Conservation (phyloP, 192 early-diverging fungal species). For the Coemansia sp. region DNA sequence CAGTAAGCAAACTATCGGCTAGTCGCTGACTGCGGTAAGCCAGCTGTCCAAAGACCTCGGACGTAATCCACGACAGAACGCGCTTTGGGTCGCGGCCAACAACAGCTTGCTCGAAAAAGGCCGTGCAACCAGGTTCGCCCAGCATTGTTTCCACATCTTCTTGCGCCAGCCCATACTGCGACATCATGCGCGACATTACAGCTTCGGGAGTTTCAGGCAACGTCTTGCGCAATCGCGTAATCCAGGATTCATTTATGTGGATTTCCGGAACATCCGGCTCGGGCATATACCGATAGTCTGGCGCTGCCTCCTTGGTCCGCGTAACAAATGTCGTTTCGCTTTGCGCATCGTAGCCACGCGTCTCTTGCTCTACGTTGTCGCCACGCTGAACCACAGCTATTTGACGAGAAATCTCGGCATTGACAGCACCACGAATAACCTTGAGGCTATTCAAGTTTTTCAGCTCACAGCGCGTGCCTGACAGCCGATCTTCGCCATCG, state of each 20-base stretch:
- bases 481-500: conserved; percentile 44
- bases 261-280: conserved; percentile 58
- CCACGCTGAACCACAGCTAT: conserved; percentile 60
- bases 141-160: conserved; percentile 65
- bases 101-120: conserved; percentile 72
- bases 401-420: conserved; percentile 82
- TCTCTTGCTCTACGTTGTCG: conserved; percentile 63
- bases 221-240: conserved; percentile 35
- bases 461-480: conserved; percentile 69
- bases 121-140: conserved; percentile 67
- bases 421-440: conserved; percentile 64
- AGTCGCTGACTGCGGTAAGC: conserved; percentile 34
- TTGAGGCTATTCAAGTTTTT: conserved; percentile 80
- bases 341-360: conserved; percentile 71
- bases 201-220: conserved; percentile 77
- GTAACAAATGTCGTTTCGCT: conserved; percentile 63
- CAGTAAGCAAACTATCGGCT: conserved; percentile 50
- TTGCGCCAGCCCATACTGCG: conserved; percentile 58
- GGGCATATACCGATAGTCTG: conserved; percentile 89
- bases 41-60: conserved; percentile 54
- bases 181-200: conserved; percentile 55
- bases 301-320: conserved; percentile 79
- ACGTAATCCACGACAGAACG: conserved; percentile 54
- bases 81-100: conserved; percentile 26
- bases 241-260: conserved; percentile 40